phyloP scores from a whole-genome alignment of 1,139 yeast genomes.

The Protomyces gravidus region DNA sequence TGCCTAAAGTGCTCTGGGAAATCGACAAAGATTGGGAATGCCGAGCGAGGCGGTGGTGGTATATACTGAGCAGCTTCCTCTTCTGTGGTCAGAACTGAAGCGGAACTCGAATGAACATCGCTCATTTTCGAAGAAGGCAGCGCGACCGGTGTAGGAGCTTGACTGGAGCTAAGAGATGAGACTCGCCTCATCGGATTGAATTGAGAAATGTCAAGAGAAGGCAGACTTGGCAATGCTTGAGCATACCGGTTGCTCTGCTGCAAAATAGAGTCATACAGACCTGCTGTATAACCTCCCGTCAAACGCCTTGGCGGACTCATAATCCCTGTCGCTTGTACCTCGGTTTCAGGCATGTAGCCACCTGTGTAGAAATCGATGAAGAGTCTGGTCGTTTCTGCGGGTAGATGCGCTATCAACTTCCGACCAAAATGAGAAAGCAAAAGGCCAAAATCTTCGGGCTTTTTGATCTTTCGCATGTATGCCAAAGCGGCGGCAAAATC shows the following conservation, averaged over 20 bases:
- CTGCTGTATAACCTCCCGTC: constrained; percentile 29
- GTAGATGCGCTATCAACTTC: constrained; percentile 58
- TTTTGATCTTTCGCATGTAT: constrained; percentile 61
- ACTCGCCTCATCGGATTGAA: constrained; percentile 18
- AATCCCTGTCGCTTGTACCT: constrained; percentile 2
- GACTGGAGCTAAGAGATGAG: not conserved
- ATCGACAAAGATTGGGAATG: constrained; percentile 77
- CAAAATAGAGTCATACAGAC: constrained; percentile 24
- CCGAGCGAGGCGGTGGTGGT: constrained; percentile 79
- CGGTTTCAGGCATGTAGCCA: constrained; percentile 52
- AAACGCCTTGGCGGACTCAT: constrained; percentile 11
- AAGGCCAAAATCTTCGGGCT: constrained; percentile 70
- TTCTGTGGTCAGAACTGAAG: not conserved
- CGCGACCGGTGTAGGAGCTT: not conserved
- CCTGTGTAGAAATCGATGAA: constrained; percentile 88
- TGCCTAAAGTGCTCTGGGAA: constrained; percentile 86
- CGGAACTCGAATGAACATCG: not conserved
- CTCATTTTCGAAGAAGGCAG: not conserved
- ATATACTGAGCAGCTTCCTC: constrained; percentile 27
- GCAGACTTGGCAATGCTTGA: constrained; percentile 21
- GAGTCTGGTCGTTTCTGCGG: constrained; percentile 76
- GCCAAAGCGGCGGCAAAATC: constrained; percentile 61
- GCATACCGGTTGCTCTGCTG: constrained; percentile 11
- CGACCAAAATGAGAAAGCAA: constrained; percentile 66
- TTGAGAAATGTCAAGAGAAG: constrained; percentile 14